Conservation (phyloP, 2,329 filamentous ascomycete genomes). For the Fusarium ambrosium region DNA sequence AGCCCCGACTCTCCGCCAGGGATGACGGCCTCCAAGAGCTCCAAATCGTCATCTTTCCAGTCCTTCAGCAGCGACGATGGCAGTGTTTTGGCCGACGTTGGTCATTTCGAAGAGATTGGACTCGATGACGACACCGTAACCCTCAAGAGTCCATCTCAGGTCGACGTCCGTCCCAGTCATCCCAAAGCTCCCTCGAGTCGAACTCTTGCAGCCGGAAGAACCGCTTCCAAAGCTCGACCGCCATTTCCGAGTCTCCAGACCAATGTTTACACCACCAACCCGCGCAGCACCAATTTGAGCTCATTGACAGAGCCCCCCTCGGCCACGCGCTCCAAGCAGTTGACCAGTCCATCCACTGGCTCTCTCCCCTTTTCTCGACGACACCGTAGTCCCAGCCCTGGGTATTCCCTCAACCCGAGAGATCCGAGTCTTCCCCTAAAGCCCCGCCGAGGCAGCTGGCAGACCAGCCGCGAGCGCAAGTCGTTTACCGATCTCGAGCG, state of each 20-base stretch:
- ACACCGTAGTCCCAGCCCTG: slow-evolving; percentile 67
- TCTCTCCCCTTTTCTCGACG: slow-evolving; percentile 57
- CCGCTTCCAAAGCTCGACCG: slow-evolving; percentile 55
- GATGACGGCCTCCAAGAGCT: slow-evolving; percentile 86
- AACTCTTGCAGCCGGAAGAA: slow-evolving; percentile 49
- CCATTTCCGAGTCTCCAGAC: slow-evolving; percentile 61
- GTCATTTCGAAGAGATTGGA: slow-evolving; percentile 94
- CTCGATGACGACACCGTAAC: slow-evolving; percentile 74
- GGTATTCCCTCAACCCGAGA: slow-evolving; percentile 59
- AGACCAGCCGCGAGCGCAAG: slow-evolving; percentile 75
- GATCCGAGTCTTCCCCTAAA: slow-evolving; percentile 57
- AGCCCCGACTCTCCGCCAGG: slow-evolving; percentile 63
- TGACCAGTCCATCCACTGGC: slow-evolving; percentile 51
- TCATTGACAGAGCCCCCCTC: slow-evolving; percentile 52
- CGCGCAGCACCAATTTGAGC: slow-evolving; percentile 64
- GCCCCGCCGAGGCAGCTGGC: slow-evolving; percentile 77
- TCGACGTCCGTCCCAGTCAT: slow-evolving; percentile 54
- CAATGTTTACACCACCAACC: slow-evolving; percentile 62
- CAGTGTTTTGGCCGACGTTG: slow-evolving; percentile 77
- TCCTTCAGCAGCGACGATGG: slow-evolving; percentile 84
- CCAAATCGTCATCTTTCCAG: slow-evolving; percentile 89
- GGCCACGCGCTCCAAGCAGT: slow-evolving; percentile 47
- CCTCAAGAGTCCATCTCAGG: slow-evolving; percentile 63
- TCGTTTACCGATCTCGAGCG: slow-evolving; percentile 78
- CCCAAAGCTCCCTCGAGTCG: slow-evolving; percentile 48